Evolutionary conservation across 495 filamentous ascomycete genomes (phyloP).

Genomic region (Chaetomium cochliodes): DNA sequence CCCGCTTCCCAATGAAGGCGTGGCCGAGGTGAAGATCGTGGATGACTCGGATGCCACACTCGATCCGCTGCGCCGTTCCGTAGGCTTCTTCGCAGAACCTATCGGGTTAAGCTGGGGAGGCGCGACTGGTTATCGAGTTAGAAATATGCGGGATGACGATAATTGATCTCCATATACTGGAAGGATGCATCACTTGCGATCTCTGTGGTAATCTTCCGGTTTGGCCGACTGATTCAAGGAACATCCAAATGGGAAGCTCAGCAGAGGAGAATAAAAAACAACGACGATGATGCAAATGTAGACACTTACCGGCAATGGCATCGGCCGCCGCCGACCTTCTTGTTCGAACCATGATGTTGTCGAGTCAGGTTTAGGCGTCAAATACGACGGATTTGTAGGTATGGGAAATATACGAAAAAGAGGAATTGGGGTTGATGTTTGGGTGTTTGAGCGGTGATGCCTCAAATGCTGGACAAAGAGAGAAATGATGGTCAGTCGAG

Average conservation of each 20-base stretch:
- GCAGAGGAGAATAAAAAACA: neutral
- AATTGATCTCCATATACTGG: neutral
- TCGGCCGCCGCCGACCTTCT: slow-evolving; percentile 30
- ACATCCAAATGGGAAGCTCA: neutral
- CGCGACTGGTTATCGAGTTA: slow-evolving; percentile 9
- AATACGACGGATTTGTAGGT: neutral
- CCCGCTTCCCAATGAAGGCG: slow-evolving; percentile 52
- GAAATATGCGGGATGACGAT: neutral
- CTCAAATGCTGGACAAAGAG: slow-evolving; percentile 2
- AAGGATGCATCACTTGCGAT: neutral
- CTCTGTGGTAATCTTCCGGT: neutral
- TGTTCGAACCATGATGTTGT: slow-evolving; percentile 29
- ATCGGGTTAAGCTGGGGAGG: slow-evolving; percentile 7
- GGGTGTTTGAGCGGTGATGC: neutral
- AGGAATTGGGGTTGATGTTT: neutral
- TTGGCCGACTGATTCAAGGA: neutral
- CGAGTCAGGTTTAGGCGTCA: neutral
- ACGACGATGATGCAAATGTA: neutral
- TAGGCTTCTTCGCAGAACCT: slow-evolving; percentile 9
- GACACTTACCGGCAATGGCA: slow-evolving; percentile 27
- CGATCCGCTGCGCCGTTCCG: slow-evolving; percentile 14
- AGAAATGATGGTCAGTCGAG: neutral
- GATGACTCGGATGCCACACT: slow-evolving; percentile 31
- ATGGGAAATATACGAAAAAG: neutral
- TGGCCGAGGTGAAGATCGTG: slow-evolving; percentile 39